Evolutionary conservation across 176 grass and related monocot genomes (phyloP).

Genomic region (Avena eriantha): DNA sequence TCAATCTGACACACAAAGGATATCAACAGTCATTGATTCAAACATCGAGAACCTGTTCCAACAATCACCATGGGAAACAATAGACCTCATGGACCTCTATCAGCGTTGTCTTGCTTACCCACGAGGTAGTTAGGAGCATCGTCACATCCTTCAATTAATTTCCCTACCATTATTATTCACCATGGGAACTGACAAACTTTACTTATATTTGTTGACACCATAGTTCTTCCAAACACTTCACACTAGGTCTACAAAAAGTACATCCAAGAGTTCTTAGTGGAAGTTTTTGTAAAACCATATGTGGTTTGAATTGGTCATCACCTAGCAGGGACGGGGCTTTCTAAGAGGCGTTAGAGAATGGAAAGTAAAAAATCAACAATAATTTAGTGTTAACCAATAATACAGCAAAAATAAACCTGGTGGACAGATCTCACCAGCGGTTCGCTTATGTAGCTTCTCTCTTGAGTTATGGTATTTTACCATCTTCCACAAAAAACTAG

Average conservation of each 20-base stretch:
- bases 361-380: background rate
- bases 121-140: background rate
- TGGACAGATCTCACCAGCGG: background rate
- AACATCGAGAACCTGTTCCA: background rate
- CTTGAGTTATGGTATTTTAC: background rate
- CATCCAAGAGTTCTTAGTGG: too few relatives aligned
- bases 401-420: background rate
- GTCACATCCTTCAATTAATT: background rate
- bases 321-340: too few relatives aligned
- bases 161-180: background rate
- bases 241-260: background rate
- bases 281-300: background rate
- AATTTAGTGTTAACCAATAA: background rate
- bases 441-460: background rate
- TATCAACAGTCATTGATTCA: background rate
- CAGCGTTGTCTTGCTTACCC: too few relatives aligned
- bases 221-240: background rate
- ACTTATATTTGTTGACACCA: background rate
- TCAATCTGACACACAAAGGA: background rate
- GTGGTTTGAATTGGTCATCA: background rate
- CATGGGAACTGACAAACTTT: background rate
- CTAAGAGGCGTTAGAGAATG: background rate
- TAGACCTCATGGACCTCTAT: too few relatives aligned
- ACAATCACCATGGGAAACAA: too few relatives aligned
- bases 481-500: slow-evolving; percentile 11